Evolutionary conservation across 768 basidiomycete species (phyloP), one percentile per base, ranked within the genome.

Genomic region (Naganishia friedmannii): DNA sequence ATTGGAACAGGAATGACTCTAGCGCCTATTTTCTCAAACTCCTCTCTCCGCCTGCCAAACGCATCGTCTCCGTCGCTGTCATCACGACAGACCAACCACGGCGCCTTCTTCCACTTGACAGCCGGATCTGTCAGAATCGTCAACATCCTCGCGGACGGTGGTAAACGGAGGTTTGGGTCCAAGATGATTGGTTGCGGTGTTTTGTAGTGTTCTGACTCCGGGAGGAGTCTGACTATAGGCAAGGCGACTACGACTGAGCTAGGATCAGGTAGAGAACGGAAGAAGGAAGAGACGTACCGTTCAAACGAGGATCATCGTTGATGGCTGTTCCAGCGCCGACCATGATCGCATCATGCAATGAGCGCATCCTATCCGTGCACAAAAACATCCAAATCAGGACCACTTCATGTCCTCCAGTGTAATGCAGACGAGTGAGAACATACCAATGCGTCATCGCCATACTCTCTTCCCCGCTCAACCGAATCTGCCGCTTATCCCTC

Each of bases 361-460:
- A 85, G 72, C 95, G 84, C 87, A 98, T 87, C 88, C 93, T 95
- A 73, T 21, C n/a, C n/a, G n/a, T n/a, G n/a, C n/a, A n/a, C n/a
- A n/a, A n/a, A n/a, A n/a, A 23, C 17, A 46, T 31, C 45, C 51
- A 28, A 39, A 7, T n/a, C 53, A 53, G 17, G 28, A 6, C 26
- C 21, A 63, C 58, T 37, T 37, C n/a, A n/a, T n/a, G n/a, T n/a
- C n/a, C n/a, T n/a, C n/a, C n/a, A n/a, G n/a, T n/a, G n/a, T n/a
- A n/a, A n/a, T n/a, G n/a, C n/a, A n/a, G n/a, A n/a, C n/a, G n/a
- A n/a, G n/a, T n/a, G n/a, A 46, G 28, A 32, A 73, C 85, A 72
- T 76, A 92, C 93, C 91, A 90, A 80, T 98, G 95, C 13, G 95
- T 98, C 89, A 99, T 92, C 51, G 86, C 73, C 88, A 94, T 89